Evolutionary conservation across 2,329 filamentous ascomycete genomes (phyloP), one percentile per base, ranked within the genome.

Genomic region (Botrytis fabae): DNA sequence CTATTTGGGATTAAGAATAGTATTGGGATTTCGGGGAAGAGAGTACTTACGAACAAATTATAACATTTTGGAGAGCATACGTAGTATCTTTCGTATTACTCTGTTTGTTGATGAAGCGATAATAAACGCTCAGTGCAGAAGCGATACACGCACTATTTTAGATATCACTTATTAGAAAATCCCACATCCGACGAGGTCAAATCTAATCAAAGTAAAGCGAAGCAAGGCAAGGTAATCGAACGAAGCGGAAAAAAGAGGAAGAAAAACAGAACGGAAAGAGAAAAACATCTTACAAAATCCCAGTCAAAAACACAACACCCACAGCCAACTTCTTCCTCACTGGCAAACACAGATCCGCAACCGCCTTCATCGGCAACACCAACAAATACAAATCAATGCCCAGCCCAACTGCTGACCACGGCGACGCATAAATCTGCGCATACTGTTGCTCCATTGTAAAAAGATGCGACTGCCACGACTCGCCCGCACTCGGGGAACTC

Each of bases 161-260:
- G 6, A n/a, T 6, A 51, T 6, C 25, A 51, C 2, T 9, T 7
- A 28, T 28, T 2, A 57, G 51, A 57, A 51, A n/a, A 3, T 2
- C 0, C 1, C 25, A 3, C 0, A n/a, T 4, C 25, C 10, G 10
- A 51, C 8, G 4, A 12, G 32, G 32, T 32, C 32, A 32, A 32
- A 32, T 32, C 32, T 32, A 14, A 51, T n/a, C 0, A n/a, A 51
- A n/a, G 28, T 28, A 28, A 28, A 28, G 28, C 28, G 28, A 28
- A 28, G 28, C 28, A 28, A 28, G 28, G 14, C 2, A 51, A 12
- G 25, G 6, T 14, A 18, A 57, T 38, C 38, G 7, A 38, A 38
- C 4, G 35, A 38, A 38, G 7, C 4, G 35, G 35, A 8, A 6
- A 38, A 8, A 38, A 38, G 35, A 54, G 14, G 5, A 20, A 57